These are phyloP conservation scores for Acanthamoeba castellanii DNA, from an alignment of 208 protist species.

Conservation along the genomic window DNA sequence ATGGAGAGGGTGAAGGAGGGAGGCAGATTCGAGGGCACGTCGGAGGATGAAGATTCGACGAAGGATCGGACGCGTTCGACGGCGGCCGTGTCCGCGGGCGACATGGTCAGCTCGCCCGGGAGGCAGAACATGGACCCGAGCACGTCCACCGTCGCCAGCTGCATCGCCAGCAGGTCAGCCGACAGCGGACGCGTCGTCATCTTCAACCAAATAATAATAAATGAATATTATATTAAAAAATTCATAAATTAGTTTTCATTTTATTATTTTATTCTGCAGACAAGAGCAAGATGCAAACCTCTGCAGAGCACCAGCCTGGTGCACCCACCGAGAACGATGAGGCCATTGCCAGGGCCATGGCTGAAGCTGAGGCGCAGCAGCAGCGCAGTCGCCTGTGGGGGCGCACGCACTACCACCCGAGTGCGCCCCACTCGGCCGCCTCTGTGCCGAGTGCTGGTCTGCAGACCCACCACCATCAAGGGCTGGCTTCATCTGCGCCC, in stretches of 20 bases:
- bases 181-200: neutral
- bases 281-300: neutral
- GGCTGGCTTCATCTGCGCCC: neutral
- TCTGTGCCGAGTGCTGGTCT: no score
- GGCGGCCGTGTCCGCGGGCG: neutral
- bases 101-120: neutral
- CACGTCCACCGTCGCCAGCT: slow-evolving; percentile 9
- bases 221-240: neutral
- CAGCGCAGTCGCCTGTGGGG: neutral
- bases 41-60: neutral
- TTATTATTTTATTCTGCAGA: no score
- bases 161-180: slow-evolving; percentile 1
- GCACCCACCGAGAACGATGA: slow-evolving; percentile 24
- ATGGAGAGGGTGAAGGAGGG: neutral
- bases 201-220: neutral
- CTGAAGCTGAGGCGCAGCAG: neutral
- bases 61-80: neutral
- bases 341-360: neutral
- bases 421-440: neutral
- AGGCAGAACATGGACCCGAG: slow-evolving; percentile 17
- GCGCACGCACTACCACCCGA: neutral
- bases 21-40: neutral
- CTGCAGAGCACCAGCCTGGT: neutral
- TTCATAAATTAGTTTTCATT: neutral
- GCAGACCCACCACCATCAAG: neutral